Conservation (phyloP, 106 monocot genomes). For the Phalaenopsis aphrodite region DNA sequence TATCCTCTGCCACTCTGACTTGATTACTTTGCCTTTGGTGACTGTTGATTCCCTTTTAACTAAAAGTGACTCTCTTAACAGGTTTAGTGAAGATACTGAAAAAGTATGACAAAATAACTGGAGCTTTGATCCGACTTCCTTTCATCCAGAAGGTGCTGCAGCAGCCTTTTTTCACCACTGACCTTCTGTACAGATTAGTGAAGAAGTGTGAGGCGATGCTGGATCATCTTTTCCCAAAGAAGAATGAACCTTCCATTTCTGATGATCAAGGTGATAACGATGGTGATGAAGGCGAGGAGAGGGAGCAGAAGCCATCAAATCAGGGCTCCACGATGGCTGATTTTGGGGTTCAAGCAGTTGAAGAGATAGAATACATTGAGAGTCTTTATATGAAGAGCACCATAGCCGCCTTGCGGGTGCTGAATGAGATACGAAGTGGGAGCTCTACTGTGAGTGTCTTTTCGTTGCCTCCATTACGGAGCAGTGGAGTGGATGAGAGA, state of each 20-base stretch:
- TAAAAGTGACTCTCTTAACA: constrained; percentile 12
- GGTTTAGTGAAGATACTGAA: constrained; percentile 90
- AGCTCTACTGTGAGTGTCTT: constrained; percentile 81
- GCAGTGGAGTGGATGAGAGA: constrained; percentile 22
- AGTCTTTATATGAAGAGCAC: constrained; percentile 80
- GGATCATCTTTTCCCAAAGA: constrained; percentile 50
- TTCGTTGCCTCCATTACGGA: constrained; percentile 66
- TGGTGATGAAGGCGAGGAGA: neutral
- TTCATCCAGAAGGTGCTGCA: constrained; percentile 80
- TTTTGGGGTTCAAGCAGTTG: constrained; percentile 38
- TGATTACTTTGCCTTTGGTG: neutral
- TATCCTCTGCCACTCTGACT: neutral
- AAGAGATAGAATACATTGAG: constrained; percentile 65
- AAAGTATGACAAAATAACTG: constrained; percentile 94
- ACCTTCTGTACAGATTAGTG: constrained; percentile 70
- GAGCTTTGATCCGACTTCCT: constrained; percentile 64
- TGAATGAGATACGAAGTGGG: constrained; percentile 66
- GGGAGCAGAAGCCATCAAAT: constrained; percentile 4
- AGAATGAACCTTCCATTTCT: constrained; percentile 17
- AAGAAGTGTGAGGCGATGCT: constrained; percentile 80
- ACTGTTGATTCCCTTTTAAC: neutral
- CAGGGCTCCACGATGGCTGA: neutral
- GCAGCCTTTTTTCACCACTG: constrained; percentile 86
- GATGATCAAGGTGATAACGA: neutral
- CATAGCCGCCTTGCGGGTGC: constrained; percentile 40